phyloP scores from a whole-genome alignment of 2,329 filamentous ascomycete genomes.

The Furcasterigmium furcatum region DNA sequence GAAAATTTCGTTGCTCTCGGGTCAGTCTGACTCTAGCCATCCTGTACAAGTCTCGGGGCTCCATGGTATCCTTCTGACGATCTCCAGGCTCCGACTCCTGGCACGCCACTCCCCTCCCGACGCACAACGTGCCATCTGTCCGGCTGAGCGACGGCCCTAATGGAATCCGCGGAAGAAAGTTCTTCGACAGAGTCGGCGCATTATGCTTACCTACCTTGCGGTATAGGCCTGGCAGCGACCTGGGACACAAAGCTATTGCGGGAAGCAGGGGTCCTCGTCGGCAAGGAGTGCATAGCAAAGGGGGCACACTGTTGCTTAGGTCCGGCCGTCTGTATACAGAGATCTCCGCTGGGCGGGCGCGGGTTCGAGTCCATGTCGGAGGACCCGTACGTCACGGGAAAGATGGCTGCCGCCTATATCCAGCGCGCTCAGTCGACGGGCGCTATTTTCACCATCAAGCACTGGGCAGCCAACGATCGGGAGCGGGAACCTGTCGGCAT shows the following conservation, averaged over 20 bases:
- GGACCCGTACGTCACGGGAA: constrained; percentile 53
- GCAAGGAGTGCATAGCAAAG: constrained; percentile 50
- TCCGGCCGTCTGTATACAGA: constrained; percentile 61
- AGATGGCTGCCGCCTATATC: constrained; percentile 49
- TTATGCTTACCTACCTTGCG: constrained; percentile 60
- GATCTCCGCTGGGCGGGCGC: constrained; percentile 54
- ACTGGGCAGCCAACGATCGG: constrained; percentile 60
- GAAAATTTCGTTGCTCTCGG: too few species aligned
- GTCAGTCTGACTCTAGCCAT: too few species aligned
- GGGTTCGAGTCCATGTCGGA: constrained; percentile 58
- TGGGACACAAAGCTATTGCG: constrained; percentile 52
- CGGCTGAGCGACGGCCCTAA: constrained; percentile 51
- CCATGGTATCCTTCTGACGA: too few species aligned
- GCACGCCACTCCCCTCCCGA: constrained; percentile 60
- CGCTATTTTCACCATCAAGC: constrained; percentile 54
- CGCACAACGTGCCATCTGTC: constrained; percentile 60
- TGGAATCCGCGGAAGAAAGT: constrained; percentile 58
- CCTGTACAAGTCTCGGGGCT: too few species aligned
- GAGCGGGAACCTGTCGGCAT: constrained; percentile 52
- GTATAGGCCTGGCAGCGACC: constrained; percentile 53
- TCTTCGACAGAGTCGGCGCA: constrained; percentile 61
- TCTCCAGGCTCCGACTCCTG: constrained; percentile 61
- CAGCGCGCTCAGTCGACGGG: constrained; percentile 55
- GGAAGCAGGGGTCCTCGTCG: constrained; percentile 47
- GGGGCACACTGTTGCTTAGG: constrained; percentile 56